phyloP scores from a whole-genome alignment of 805 yeast species.

The Candida stauntonica region DNA sequence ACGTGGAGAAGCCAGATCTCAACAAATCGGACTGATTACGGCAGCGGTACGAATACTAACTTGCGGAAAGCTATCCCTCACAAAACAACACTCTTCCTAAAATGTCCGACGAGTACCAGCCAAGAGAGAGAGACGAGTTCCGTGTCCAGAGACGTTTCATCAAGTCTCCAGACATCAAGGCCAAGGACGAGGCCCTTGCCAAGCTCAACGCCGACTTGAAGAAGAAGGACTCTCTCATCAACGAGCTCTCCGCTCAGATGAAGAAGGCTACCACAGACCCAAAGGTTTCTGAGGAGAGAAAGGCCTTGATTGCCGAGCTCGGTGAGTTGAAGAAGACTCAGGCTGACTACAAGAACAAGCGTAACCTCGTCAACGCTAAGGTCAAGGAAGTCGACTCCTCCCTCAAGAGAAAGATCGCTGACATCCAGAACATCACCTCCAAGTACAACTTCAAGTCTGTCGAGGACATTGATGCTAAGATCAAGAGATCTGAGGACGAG shows the following conservation, averaged over 20 bases:
- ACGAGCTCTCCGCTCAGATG: slow-evolving; percentile 50
- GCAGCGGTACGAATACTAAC: too few species aligned
- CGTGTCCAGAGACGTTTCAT: slow-evolving; percentile 38
- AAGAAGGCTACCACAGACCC: slow-evolving; percentile 49
- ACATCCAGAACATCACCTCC: slow-evolving; percentile 66
- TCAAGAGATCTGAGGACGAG: slow-evolving; percentile 60
- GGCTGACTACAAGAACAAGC: slow-evolving; percentile 42
- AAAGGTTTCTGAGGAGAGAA: slow-evolving; percentile 44
- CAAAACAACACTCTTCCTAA: too few species aligned
- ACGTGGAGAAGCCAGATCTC: too few species aligned
- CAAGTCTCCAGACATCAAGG: slow-evolving; percentile 71
- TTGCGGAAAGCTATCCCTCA: too few species aligned
- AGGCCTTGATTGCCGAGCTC: slow-evolving; percentile 48
- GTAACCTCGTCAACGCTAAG: slow-evolving; percentile 51
- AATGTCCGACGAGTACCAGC: slow-evolving; percentile 11
- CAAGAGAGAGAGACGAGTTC: slow-evolving; percentile 16
- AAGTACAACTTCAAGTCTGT: slow-evolving; percentile 64
- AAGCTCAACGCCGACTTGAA: slow-evolving; percentile 57
- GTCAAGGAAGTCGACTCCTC: slow-evolving; percentile 65
- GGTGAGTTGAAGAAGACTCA: slow-evolving; percentile 42
- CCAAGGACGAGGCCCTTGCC: slow-evolving; percentile 54
- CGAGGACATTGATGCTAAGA: slow-evolving; percentile 65
- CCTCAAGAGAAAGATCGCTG: slow-evolving; percentile 70
- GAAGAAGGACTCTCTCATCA: slow-evolving; percentile 51
- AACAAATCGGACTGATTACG: too few species aligned